Evolutionary conservation across 2,329 filamentous ascomycete species (phyloP).

Genomic region (Rhynchosporium secalis): DNA sequence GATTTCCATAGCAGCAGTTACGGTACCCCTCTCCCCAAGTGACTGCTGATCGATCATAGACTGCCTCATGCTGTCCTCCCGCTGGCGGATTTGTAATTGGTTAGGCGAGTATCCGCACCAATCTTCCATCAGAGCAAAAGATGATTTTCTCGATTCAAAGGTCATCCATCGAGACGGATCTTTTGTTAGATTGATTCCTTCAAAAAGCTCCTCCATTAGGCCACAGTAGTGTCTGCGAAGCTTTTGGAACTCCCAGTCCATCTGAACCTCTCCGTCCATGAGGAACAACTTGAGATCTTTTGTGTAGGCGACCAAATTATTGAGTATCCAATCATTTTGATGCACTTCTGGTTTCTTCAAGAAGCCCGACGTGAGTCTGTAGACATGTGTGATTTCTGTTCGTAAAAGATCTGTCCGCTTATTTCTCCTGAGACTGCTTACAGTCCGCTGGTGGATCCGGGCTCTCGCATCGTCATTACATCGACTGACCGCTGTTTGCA

Average conservation of each 20-base stretch:
- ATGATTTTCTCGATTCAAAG: slow-evolving; percentile 92
- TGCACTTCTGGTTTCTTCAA: slow-evolving; percentile 76
- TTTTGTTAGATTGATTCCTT: slow-evolving; percentile 81
- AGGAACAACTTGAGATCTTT: slow-evolving; percentile 92
- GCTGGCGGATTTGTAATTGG: slow-evolving; percentile 74
- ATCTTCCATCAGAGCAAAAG: slow-evolving; percentile 96
- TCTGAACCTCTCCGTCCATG: slow-evolving; percentile 91
- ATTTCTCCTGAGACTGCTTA: slow-evolving; percentile 79
- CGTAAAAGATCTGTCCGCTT: slow-evolving; percentile 82
- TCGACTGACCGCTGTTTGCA: slow-evolving; percentile 81
- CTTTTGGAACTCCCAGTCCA: slow-evolving; percentile 91
- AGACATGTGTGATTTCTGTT: slow-evolving; percentile 94
- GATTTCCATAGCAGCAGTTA: slow-evolving; percentile 91
- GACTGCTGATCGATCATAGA: slow-evolving; percentile 78
- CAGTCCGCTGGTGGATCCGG: slow-evolving; percentile 81
- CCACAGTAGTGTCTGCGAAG: slow-evolving; percentile 92
- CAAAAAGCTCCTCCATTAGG: slow-evolving; percentile 87
- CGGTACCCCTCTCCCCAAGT: slow-evolving; percentile 70
- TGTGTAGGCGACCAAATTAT: slow-evolving; percentile 83
- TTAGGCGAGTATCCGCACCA: slow-evolving; percentile 98
- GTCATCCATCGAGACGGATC: slow-evolving; percentile 94
- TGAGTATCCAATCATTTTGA: slow-evolving; percentile 86
- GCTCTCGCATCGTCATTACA: slow-evolving; percentile 88
- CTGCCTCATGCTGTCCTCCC: slow-evolving; percentile 85
- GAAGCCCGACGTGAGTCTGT: slow-evolving; percentile 90